Conservation (phyloP, 2,329 filamentous ascomycete species). For the Paecilomyces formosus region DNA sequence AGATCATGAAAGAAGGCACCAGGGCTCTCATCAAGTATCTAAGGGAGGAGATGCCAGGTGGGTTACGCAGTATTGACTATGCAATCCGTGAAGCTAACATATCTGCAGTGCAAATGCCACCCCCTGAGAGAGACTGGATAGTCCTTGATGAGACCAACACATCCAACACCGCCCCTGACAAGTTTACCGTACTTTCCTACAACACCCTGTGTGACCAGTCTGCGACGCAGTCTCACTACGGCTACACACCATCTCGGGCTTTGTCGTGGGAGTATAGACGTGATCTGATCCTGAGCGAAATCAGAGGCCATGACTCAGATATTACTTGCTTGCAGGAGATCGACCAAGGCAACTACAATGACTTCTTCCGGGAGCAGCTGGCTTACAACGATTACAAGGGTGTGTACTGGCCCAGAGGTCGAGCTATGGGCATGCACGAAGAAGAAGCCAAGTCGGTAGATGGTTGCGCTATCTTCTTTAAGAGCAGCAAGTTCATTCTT, state of each 20-base stretch:
- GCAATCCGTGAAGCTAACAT: constrained; percentile 12
- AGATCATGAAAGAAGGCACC: constrained; percentile 81
- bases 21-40: constrained; percentile 75
- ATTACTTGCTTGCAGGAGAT: constrained; percentile 92
- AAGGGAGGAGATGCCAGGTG: constrained; percentile 78
- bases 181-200: constrained; percentile 81
- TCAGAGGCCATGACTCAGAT: constrained; percentile 72
- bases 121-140: constrained; percentile 67
- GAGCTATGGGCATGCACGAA: constrained; percentile 85
- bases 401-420: constrained; percentile 82
- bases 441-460: constrained; percentile 86
- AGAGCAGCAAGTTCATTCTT: constrained; percentile 85
- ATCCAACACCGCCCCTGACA: constrained; percentile 51
- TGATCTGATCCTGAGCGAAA: constrained; percentile 73
- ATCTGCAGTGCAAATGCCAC: constrained; percentile 63
- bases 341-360: constrained; percentile 83
- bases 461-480: constrained; percentile 95
- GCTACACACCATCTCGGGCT: constrained; percentile 77
- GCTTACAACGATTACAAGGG: constrained; percentile 88
- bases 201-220: constrained; percentile 95
- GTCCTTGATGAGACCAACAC: constrained; percentile 54
- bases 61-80: constrained; percentile 27
- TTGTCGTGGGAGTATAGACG: constrained; percentile 83
- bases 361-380: constrained; percentile 80
- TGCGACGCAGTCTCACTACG: constrained; percentile 75